phyloP scores from a whole-genome alignment of 2,329 filamentous ascomycete genomes.

The Fusarium camptoceras region DNA sequence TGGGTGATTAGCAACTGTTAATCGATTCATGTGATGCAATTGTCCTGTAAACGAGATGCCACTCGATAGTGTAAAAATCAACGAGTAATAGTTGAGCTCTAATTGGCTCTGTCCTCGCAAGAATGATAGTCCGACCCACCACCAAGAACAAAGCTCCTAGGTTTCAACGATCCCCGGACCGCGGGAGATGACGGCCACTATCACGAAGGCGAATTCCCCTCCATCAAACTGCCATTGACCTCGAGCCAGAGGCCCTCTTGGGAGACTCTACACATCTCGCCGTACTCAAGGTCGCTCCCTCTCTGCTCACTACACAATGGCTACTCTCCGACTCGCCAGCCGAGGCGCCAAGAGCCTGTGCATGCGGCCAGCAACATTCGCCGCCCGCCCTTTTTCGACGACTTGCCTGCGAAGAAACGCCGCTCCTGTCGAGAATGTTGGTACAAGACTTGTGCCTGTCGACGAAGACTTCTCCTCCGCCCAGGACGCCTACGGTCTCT shows the following conservation, averaged over 20 bases:
- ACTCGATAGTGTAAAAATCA: constrained; percentile 37
- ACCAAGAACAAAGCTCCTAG: constrained; percentile 49
- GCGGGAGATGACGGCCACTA: constrained; percentile 51
- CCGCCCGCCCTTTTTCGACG: constrained; percentile 73
- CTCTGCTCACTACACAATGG: constrained; percentile 65
- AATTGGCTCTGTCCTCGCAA: constrained; percentile 49
- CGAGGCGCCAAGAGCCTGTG: constrained; percentile 76
- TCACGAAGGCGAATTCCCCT: constrained; percentile 49
- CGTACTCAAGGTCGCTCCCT: constrained; percentile 46
- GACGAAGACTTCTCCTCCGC: constrained; percentile 72
- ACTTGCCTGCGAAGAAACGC: constrained; percentile 72
- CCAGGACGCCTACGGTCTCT: constrained; percentile 61
- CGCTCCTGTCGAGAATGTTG: constrained; percentile 58
- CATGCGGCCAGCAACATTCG: constrained; percentile 59
- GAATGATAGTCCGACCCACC: constrained; percentile 50
- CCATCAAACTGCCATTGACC: constrained; percentile 52
- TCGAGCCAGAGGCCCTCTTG: constrained; percentile 52
- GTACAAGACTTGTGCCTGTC: constrained; percentile 73
- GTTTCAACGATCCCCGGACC: constrained; percentile 45
- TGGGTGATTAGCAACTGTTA: background rate
- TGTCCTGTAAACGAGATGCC: constrained; percentile 1
- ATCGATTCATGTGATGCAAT: constrained; percentile 21
- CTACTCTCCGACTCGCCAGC: constrained; percentile 78
- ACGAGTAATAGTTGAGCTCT: constrained; percentile 46
- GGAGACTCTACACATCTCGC: constrained; percentile 48